Evolutionary conservation across 495 filamentous ascomycete species (phyloP), one percentile per base, ranked within the genome.

Genomic region (Melanomma pulvis-pyrius): DNA sequence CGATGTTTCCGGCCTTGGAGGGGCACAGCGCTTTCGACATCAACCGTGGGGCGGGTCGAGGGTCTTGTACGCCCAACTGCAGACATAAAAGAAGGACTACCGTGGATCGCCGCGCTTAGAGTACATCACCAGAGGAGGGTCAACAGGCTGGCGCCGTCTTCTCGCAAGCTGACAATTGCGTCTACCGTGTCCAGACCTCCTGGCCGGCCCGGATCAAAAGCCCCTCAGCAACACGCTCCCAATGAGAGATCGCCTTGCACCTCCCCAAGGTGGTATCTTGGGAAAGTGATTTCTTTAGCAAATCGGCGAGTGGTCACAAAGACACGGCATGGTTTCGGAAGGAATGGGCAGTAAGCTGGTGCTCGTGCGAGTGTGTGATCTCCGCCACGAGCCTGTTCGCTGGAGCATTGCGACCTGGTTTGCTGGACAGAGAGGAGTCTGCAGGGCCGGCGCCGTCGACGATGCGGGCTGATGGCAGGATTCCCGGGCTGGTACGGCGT

Each of bases 181-280:
- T 32, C 25, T 13, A n/a, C 29, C 22, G 24, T 22, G 32, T 41
- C 50, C 61, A 46, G 22, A 17, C 12, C 15, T 8, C 15, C 51
- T 29, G 19, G 44, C 25, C 29, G n/a, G 39, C 39, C 39, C 39
- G 39, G 39, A 12, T 44, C 39, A 2, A 44, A 30, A 48, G 47
- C 54, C 54, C 54, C 52, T 59, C 63, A 66, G 63, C 63, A 54
- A 25, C 44, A 53, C 41, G n/a, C 55, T 28, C 53, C 54, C 46
- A 66, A 59, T 59, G 55, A 32, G 44, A 26, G 9, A 47, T 47
- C 22, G 46, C 49, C 41, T 39, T 61, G 25, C 41, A 24, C 36
- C 15, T 28, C 25, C 62, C 39, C 50, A 30, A 58, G 26, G 21
- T 48, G 11, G 17, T 54, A 4, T 24, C 3, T 7, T 9, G 36